phyloP scores from a whole-genome alignment of 2,329 filamentous ascomycete genomes.

The Geosmithia putterillii region DNA sequence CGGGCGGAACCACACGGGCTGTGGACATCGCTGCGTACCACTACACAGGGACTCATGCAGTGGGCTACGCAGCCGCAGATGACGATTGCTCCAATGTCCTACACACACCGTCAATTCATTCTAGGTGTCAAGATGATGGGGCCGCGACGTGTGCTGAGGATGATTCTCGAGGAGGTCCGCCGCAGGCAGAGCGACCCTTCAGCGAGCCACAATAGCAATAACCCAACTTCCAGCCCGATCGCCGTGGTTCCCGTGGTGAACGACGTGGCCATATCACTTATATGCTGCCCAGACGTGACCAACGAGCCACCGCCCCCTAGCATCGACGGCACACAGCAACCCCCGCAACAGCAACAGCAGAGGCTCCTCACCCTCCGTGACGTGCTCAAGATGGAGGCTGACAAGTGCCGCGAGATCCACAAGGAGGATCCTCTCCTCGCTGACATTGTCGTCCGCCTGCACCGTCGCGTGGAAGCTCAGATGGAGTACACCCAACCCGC shows the following conservation, averaged over 20 bases:
- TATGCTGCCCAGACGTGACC: conserved; percentile 53
- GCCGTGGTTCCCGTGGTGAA: conserved; percentile 36
- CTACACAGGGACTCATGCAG: conserved; percentile 48
- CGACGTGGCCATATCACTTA: conserved; percentile 55
- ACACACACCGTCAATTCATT: conserved; percentile 61
- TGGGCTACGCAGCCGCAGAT: conserved; percentile 49
- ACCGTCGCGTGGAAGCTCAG: conserved; percentile 54
- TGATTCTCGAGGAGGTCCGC: conserved; percentile 16
- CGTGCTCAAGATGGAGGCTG: conserved; percentile 43
- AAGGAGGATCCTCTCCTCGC: conserved; percentile 43
- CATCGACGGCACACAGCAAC: conserved; percentile 21
- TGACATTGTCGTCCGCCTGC: conserved; percentile 49
- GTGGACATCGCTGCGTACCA: conserved; percentile 42
- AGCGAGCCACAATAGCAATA: conserved; percentile 8
- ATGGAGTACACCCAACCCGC: conserved; percentile 24
- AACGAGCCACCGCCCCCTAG: conserved; percentile 24
- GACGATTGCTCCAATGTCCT: conserved; percentile 48
- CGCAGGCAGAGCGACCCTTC: not conserved
- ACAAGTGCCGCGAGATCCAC: conserved; percentile 43
- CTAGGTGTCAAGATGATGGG: conserved; percentile 49
- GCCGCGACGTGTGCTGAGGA: conserved; percentile 59
- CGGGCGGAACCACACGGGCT: conserved; percentile 33
- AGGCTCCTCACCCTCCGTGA: conserved; percentile 45
- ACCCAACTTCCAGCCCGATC: no score
- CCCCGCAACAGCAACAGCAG: conserved; percentile 20